Conservation (phyloP, 352 stramenopile genomes). For the Globisporangium cystogenes region DNA sequence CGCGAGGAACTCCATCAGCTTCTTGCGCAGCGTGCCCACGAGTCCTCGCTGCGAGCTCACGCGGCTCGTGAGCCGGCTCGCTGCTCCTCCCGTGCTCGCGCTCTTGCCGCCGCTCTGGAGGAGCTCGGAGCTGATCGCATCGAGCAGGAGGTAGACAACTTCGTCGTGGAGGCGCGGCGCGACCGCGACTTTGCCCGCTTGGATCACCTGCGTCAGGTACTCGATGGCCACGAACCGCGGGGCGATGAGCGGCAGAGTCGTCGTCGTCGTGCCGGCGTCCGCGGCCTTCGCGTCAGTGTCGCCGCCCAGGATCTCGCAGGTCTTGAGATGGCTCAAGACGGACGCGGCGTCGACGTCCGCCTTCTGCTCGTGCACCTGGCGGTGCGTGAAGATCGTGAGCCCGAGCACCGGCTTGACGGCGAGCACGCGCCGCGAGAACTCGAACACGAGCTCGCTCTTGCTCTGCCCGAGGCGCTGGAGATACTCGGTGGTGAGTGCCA, state of each 20-base stretch:
- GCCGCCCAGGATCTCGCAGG: constrained; percentile 39
- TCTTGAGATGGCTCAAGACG: constrained; percentile 68
- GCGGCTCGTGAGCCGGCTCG: constrained; percentile 40
- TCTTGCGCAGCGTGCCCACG: constrained; percentile 48
- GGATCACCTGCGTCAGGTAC: constrained; percentile 74
- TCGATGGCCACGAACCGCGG: constrained; percentile 72
- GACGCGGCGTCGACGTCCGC: constrained; percentile 60
- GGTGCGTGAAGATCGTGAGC: constrained; percentile 75
- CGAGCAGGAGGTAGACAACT: constrained; percentile 70
- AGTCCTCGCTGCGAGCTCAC: constrained; percentile 51
- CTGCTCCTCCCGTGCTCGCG: constrained; percentile 3
- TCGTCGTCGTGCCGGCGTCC: too few relatives aligned
- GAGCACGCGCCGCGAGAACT: constrained; percentile 74
- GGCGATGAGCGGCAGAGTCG: constrained; percentile 42
- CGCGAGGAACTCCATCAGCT: constrained; percentile 66
- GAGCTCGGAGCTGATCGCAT: constrained; percentile 51
- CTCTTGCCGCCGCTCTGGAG: constrained; percentile 4
- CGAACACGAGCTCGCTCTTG: constrained; percentile 68
- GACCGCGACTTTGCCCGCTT: constrained; percentile 23
- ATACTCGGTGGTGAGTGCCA: constrained; percentile 61
- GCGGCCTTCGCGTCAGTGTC: too few relatives aligned
- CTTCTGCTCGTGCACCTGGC: constrained; percentile 34
- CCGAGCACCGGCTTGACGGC: constrained; percentile 45
- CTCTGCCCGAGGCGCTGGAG: constrained; percentile 56
- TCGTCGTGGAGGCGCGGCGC: constrained; percentile 65